Evolutionary conservation across 768 basidiomycete species (phyloP), one percentile per base, ranked within the genome.

Genomic region (Termitomyces sp.): DNA sequence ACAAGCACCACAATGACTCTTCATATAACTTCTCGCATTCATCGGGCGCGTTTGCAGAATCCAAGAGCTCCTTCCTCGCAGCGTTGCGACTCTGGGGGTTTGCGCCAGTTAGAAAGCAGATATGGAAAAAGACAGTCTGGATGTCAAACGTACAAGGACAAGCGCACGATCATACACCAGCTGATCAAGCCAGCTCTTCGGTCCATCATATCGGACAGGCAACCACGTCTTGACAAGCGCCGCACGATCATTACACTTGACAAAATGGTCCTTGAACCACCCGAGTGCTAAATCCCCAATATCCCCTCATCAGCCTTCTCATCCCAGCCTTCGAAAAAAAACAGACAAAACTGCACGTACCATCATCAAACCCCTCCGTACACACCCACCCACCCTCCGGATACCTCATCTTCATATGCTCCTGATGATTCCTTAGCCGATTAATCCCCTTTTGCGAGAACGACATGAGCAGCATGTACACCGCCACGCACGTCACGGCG

Each of bases 31-130:
- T 89, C 76, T 97, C 93, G 68, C 94, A 95, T 66, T 92, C 89
- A 60, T 89, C 82, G 0, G 89, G 85, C 28, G 81, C 81, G 43
- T 78, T 77, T 39, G 85, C 86, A 66, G 89, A 83, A 66, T 93
- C 91, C 11, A 91, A 74, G 0, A 98, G 79, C 66, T 98, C 96
- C 64, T 94, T 93, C 45, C 89, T 80, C 1, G 96, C 95, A 39
- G 95, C 95, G 0, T 86, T 89, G 5, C 95, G 90, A 63, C 94
- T 95, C 95, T 98, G n/a, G n/a, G n/a, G n/a, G n/a, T n/a, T n/a
- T n/a, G n/a, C n/a, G n/a, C n/a, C n/a, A n/a, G n/a, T n/a, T n/a
- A n/a, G n/a, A n/a, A n/a, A n/a, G n/a, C n/a, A n/a, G n/a, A n/a
- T n/a, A n/a, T n/a, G n/a, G n/a, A n/a, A n/a, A n/a, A n/a, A n/a